Base-by-base conservation (phyloP, 257 asterid species). In the Scutellaria minor region DNA sequence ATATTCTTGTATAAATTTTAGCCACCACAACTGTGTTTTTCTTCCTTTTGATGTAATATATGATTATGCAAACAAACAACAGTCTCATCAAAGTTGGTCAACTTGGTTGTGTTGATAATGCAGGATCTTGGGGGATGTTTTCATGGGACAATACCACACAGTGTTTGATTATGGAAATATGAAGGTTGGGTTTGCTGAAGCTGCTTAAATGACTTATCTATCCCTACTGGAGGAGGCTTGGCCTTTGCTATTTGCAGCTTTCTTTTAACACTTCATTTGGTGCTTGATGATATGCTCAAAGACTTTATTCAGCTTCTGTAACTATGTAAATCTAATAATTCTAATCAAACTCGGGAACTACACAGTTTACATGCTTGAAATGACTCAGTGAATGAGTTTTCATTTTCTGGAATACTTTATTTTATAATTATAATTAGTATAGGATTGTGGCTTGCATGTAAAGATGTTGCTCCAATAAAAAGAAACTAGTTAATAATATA, bases 111-210 rank as follows among this genome's bases (percentile, higher is more conserved):
- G 5, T 59, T 35, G 10, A 41, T 52, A 60, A 60, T 82, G 72
- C 90, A 91, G 97, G 97, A 84, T 91, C 62, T 75, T 91, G 74
- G 97, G 97, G 18, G 96, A 91, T 74, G 89, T 91, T 79, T 91
- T 91, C 79, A 89, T 89, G 95, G 96, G 96, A 3, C 85, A 53
- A 37, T 91, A 87, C 71, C 96, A 91, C 79, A 89, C 92, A 0
- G 92, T 91, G 72, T 91, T 91, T 31, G 97, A 91, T 66, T 89
- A 79, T 22, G 97, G 87, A 42, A 83, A 91, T 7, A 18, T 79
- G 87, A 81, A 78, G 77, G 88, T 91, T 59, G 97, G 95, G n/a
- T 91, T 89, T 52, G 93, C 97, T 11, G 89, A 87, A 80, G 91
- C 93, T 71, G 89, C 96, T 64, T 90, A 78, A 84, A 12, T 67